Evolutionary conservation across 257 asterid species (phyloP).

Genomic region (Parsonsia alboflavescens): DNA sequence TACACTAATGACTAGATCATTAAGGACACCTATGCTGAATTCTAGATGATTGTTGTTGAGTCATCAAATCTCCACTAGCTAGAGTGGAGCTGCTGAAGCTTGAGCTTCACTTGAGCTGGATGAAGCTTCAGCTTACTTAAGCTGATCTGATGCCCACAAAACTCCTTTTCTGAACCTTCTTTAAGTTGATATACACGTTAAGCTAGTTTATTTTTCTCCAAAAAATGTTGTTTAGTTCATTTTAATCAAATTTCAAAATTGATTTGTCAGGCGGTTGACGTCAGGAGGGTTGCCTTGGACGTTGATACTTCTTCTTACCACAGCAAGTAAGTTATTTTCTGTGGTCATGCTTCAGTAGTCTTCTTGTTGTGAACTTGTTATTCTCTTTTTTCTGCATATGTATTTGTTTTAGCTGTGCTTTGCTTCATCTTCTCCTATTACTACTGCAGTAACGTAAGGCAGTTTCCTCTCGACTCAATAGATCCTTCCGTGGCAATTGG

Average conservation of each 20-base stretch:
- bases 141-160: no score
- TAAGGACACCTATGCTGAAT: no score
- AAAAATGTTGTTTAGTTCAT: neutral
- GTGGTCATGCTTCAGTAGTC: neutral
- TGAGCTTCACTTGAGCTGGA: no score
- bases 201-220: neutral
- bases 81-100: no score
- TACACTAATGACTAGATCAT: no score
- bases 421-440: conserved; percentile 12
- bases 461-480: conserved; percentile 71
- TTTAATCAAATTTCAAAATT: neutral
- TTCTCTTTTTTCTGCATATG: neutral
- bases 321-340: conserved; percentile 58
- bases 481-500: conserved; percentile 94
- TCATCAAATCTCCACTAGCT: no score
- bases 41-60: no score
- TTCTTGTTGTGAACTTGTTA: neutral
- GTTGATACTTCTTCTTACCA: conserved; percentile 74
- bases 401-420: conserved; percentile 5
- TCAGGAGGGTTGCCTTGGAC: conserved; percentile 45
- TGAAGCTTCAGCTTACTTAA: no score
- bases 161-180: no score
- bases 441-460: conserved; percentile 56
- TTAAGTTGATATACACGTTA: neutral
- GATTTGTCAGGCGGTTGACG: conserved; percentile 51